Conservation (phyloP, 176 grass and related monocot genomes). For the Phoenix roebelenii region DNA sequence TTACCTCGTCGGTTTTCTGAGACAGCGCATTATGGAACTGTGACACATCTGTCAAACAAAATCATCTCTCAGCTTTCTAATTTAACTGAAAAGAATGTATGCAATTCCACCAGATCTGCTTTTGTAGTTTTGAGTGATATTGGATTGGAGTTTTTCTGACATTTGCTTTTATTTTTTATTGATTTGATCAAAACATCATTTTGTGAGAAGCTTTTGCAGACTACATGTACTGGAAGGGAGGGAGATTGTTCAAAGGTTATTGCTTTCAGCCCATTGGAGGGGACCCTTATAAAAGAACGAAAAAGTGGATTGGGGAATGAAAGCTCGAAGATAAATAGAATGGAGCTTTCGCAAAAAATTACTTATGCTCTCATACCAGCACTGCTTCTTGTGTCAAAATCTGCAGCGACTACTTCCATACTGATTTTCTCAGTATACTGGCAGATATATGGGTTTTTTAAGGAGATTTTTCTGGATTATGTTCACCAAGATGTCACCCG, state of each 20-base stretch:
- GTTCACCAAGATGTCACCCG: slow-evolving; percentile 69
- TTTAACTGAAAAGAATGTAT: too few species aligned
- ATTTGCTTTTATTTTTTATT: too few species aligned
- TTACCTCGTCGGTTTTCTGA: slow-evolving; percentile 39
- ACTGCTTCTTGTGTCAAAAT: slow-evolving; percentile 51
- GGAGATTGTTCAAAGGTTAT: slow-evolving; percentile 28
- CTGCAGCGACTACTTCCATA: slow-evolving; percentile 41
- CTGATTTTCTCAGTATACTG: slow-evolving; percentile 54
- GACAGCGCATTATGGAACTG: slow-evolving; percentile 23
- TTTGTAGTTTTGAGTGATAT: too few species aligned
- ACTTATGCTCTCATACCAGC: slow-evolving; percentile 53
- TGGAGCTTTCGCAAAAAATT: slow-evolving; percentile 30
- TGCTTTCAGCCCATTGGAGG: slow-evolving; percentile 63
- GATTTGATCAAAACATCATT: too few species aligned
- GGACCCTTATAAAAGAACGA: slow-evolving; percentile 26
- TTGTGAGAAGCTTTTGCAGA: slow-evolving; percentile 19
- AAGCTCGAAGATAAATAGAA: slow-evolving; percentile 56
- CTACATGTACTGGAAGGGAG: slow-evolving; percentile 12
- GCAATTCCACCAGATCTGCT: too few species aligned
- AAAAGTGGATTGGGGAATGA: slow-evolving; percentile 36
- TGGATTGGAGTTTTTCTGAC: too few species aligned
- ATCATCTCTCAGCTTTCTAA: too few species aligned
- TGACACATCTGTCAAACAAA: slow-evolving; percentile 7
- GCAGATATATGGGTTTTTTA: slow-evolving; percentile 83
- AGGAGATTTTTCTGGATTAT: slow-evolving; percentile 89